Base-by-base conservation (phyloP, 495 filamentous ascomycete genomes). In the Aspergillus wentii region DNA sequence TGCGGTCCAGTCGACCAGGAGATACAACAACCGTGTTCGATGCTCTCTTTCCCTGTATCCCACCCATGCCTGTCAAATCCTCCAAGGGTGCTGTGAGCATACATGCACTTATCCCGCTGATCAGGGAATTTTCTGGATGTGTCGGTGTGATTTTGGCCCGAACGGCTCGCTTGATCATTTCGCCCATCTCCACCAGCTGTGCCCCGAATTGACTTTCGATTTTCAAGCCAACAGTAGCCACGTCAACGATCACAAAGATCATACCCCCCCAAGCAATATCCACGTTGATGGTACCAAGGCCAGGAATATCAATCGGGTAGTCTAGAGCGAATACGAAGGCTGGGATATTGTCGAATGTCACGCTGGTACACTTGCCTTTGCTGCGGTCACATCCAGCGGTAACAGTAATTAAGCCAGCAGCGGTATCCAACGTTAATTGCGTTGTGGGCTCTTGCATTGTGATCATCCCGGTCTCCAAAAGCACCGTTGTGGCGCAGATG, bases 261-360 rank as follows among this genome's bases (percentile, higher is more conserved):
- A 63, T 65, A 1, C 61, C 61, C 5, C 61, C 59, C 26, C 49
- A 65, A 4, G 54, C 61, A 26, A 65, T 57, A 40, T 65, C 61
- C n/a, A 59, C 52, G 2, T 17, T 28, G 3, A 63, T 33, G 19
- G 43, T 32, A 1, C 59, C 59, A 5, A 65, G 5, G 0, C 57
- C 59, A 1, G 54, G 57, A 9, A 63, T 59, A 5, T 44, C 21
- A 3, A 65, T 43, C 41, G 49, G 44, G 8, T 41, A 51, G 32
- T 63, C 59, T 3, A 65, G 47, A 32, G 52, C 44, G 8, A 63
- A 49, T 9, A 61, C 61, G 39, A 65, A 63, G 1, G 59, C 27
- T 3, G 59, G 49, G 2, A 65, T 54, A 30, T 65, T 65, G 28
- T 63, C 41, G 25, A 65, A 63, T 18, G 52, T 40, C 8, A 65